Conservation (phyloP, 768 basidiomycete species). For the Galerina sulciceps region DNA sequence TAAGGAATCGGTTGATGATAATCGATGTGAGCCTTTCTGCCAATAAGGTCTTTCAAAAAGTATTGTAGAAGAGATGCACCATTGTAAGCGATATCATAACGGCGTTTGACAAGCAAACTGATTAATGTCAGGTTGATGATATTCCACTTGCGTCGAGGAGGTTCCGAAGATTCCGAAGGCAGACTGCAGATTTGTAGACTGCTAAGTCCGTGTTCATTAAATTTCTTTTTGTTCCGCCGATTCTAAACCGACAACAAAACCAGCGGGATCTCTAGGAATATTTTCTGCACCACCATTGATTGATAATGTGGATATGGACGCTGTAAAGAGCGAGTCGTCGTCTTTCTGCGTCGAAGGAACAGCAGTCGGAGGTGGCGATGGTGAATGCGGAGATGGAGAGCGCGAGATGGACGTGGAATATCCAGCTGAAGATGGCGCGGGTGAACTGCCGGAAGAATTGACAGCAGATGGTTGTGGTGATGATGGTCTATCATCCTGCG, state of each 20-base stretch:
- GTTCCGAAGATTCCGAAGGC: background rate
- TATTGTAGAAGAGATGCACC: background rate
- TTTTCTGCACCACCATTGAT: slow-evolving; percentile 6
- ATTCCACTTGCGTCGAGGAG: background rate
- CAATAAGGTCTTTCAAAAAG: slow-evolving; percentile 6
- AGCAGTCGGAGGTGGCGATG: slow-evolving; percentile 36
- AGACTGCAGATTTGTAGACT: background rate
- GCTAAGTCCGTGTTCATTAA: background rate
- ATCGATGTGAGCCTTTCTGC: slow-evolving; percentile 10
- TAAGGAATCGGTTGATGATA: slow-evolving; percentile 8
- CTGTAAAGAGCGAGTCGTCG: slow-evolving; percentile 7
- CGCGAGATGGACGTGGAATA: slow-evolving; percentile 56
- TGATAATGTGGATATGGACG: slow-evolving; percentile 21
- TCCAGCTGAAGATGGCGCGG: slow-evolving; percentile 62
- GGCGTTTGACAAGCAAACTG: background rate
- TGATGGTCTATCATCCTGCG: slow-evolving; percentile 4
- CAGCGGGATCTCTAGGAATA: background rate
- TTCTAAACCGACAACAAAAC: slow-evolving; percentile 11
- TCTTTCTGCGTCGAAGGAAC: slow-evolving; percentile 26
- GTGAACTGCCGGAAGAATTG: slow-evolving; percentile 55
- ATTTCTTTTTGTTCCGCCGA: slow-evolving; percentile 11
- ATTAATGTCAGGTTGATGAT: background rate
- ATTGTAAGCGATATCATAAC: background rate
- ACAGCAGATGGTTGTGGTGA: slow-evolving; percentile 24
- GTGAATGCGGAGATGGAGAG: slow-evolving; percentile 48